Evolutionary conservation across 2,329 filamentous ascomycete genomes (phyloP).

Genomic region (Fusarium gaditjirri): DNA sequence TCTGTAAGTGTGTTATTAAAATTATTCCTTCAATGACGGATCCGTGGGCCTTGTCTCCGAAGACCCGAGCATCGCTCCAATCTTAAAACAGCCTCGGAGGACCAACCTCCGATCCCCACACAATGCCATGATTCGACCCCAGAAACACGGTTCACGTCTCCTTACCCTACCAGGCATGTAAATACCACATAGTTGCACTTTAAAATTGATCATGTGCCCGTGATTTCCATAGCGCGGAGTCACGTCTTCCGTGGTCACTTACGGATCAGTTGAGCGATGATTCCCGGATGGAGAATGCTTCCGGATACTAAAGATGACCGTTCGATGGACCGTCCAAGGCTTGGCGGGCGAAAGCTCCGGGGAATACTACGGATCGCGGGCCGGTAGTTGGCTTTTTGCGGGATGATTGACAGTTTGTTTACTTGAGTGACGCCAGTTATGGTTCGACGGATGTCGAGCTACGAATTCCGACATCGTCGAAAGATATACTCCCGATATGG

Average conservation of each 20-base stretch:
- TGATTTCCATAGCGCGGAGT: background rate
- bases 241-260: constrained; percentile 14
- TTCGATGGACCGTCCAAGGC: background rate
- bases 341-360: background rate
- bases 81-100: constrained; percentile 26
- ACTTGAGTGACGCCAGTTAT: background rate
- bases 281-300: constrained; percentile 9
- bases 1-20: background rate
- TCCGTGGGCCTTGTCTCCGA: constrained; percentile 24
- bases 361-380: background rate
- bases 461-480: background rate
- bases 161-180: background rate
- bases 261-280: background rate
- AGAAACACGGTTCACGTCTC: background rate
- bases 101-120: constrained; percentile 24
- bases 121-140: background rate
- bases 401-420: background rate
- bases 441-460: background rate
- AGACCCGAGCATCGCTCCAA: background rate
- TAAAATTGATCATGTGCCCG: constrained; percentile 13
- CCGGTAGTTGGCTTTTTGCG: background rate
- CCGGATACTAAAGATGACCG: background rate
- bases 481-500: background rate
- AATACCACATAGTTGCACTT: background rate
- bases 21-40: constrained; percentile 11